Evolutionary conservation across 2,329 filamentous ascomycete genomes (phyloP), one percentile per base, ranked within the genome.

Genomic region (Cladosporium sphaerospermum): DNA sequence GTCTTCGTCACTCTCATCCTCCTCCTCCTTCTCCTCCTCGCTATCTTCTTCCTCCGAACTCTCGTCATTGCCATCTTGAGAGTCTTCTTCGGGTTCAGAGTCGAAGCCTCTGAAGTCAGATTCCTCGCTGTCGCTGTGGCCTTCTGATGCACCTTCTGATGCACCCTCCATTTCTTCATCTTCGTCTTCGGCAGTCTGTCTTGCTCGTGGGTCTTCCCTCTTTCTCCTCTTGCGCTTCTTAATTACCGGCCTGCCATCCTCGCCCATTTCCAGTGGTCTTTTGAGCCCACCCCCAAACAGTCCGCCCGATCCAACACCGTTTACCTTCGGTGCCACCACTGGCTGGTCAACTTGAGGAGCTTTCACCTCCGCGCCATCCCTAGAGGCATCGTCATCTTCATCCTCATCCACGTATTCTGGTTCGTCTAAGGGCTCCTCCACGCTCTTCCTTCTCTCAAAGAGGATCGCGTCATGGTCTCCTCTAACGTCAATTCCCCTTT

Each of bases 261-360:
- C 83, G 57, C 89, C 89, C 9, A 89, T 61, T 44, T 95, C 87
- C 9, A 99, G 75, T 1, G 91, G 89, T 40, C 91, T 80, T 69
- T 97, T 97, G 55, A 99, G 71, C 6, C 93, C 93, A 56, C 84
- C 85, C 16, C 93, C 93, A 50, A 82, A 72, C 10, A 63, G 43
- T 10, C 48, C 48, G 10, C 48, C 48, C 13, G 48, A 51, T n/a
- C 48, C 48, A 3, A 51, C 48, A 8, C 31, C 13, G 36, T 31
- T 51, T 28, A 36, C n/a, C 9, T 48, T 31, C 14, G 6, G 60
- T 7, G 18, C 28, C 28, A 19, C 7, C 4, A 13, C 23, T 11
- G 31, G 13, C 9, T 36, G 28, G 13, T 14, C 13, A 9, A 11
- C n/a, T 39, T 39, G 11, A 10, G 4, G 6, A n/a, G 48, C 39